Base-by-base conservation (phyloP, 352 stramenopile genomes). In the Blastocystis sp. region DNA sequence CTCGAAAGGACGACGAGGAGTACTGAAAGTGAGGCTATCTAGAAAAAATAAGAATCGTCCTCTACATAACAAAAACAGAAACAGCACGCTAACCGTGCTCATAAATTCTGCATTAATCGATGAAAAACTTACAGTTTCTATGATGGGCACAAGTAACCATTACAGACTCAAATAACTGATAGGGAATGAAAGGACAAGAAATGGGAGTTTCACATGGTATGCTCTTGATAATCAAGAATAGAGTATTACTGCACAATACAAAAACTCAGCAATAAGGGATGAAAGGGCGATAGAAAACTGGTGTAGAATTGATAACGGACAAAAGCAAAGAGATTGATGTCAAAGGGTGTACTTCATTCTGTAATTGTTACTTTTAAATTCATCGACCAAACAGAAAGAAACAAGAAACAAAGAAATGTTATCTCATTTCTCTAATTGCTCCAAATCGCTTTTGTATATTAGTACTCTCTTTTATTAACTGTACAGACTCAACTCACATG, bases 21-120 rank as follows among this genome's bases (percentile, higher is more conserved):
- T 98, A 92, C 97, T 97, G 94, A 97, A 98, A 61, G 96, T 98
- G 94, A 98, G 98, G 90, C 96, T 94, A 94, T 98, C 91, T 92
- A 63, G 15, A 63, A 41, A 26, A 15, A 7, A 53, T 77, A 59
- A 77, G 66, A 77, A 54, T 34, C 26, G 11, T 1, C 6, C 3
- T 13, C 6, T 37, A 13, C n/a, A 13, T 9, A 26, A 66, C 8
- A 66, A 77, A 39, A 26, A 61, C 66, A 53, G n/a, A 61, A 61
- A n/a, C 2, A 59, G 18, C 39, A 56, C n/a, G 5, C 29, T 45
- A 55, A 50, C 43, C 0, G 13, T 26, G 56, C 54, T 34, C 50
- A 59, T 59, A n/a, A n/a, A 13, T n/a, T n/a, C 20, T n/a, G 13
- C 50, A 59, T n/a, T 59, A 0, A n/a, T n/a, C 1, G 20, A 59